Evolutionary conservation across 202 grass and related monocot genomes (phyloP).

Genomic region (Carex arenaria): DNA sequence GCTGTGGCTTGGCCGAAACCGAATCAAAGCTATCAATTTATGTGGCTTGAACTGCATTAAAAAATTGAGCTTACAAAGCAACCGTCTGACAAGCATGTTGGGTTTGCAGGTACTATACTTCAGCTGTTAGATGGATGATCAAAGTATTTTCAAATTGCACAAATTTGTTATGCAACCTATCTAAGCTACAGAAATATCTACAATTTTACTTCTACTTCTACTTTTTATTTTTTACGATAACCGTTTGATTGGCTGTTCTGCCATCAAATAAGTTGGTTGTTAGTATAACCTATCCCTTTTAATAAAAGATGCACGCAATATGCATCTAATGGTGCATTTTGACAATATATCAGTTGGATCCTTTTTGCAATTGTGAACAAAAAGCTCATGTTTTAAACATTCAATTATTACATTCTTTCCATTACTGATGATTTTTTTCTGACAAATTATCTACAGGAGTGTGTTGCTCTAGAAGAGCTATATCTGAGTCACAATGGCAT

Average conservation of each 20-base stretch:
- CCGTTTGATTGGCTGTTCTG: not conserved
- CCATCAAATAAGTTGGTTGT: not conserved
- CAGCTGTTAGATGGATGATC: not conserved
- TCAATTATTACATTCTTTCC: not conserved
- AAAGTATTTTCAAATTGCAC: not conserved
- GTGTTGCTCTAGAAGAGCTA: constrained; percentile 74
- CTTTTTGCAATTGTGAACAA: not conserved
- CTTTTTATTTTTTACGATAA: not conserved
- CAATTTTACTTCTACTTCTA: not conserved
- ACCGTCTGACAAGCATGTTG: constrained; percentile 65
- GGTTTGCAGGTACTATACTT: constrained; percentile 74
- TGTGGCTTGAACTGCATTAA: constrained; percentile 83
- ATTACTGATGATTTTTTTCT: not conserved
- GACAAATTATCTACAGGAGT: constrained; percentile 42
- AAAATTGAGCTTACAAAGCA: constrained; percentile 96
- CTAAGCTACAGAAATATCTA: not conserved
- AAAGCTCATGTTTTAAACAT: not conserved
- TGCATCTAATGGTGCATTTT: not conserved
- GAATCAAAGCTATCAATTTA: constrained; percentile 68
- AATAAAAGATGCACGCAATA: not conserved
- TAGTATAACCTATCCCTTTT: not conserved
- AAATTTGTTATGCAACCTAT: not conserved
- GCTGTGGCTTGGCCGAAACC: constrained; percentile 87
- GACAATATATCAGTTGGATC: not conserved
- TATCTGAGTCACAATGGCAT: constrained; percentile 98